Percentiles rank a stretch among this genome's conserved stretches.
Evolutionary conservation across 768 basidiomycete species (phyloP).

Genomic region (Leccinum boreale): DNA sequence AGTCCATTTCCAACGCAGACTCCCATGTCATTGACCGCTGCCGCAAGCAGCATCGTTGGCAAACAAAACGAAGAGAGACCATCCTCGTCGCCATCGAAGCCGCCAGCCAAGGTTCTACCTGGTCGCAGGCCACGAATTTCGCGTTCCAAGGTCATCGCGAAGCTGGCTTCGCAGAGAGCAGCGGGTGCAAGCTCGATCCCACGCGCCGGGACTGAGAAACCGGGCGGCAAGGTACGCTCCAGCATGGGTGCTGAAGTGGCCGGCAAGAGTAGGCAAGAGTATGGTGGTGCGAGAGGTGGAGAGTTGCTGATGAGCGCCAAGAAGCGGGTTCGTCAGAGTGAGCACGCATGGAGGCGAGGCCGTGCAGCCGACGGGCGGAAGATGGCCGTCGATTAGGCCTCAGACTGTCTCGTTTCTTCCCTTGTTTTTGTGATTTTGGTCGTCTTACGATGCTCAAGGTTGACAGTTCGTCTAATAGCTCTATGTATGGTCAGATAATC

Average conservation of each 20-base stretch:
- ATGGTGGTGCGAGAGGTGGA: conserved; percentile 29
- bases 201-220: conserved; percentile 14
- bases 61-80: conserved; percentile 1
- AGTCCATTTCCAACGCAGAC: conserved; percentile 26
- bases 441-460: background rate
- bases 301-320: conserved; percentile 60
- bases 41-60: conserved; percentile 26
- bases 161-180: conserved; percentile 68
- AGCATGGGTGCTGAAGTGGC: conserved; percentile 43
- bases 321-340: conserved; percentile 74
- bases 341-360: conserved; percentile 61
- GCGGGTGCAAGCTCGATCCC: conserved; percentile 16
- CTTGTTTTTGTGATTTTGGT: background rate
- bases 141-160: conserved; percentile 76
- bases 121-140: conserved; percentile 75
- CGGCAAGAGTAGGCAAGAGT: conserved; percentile 23
- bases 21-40: conserved; percentile 28
- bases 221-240: conserved; percentile 42
- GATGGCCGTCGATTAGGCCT: conserved; percentile 13
- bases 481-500: conserved; percentile 13
- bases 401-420: background rate
- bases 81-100: conserved; percentile 4
- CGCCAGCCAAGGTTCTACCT: conserved; percentile 31
- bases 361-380: conserved; percentile 23
- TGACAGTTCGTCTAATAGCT: conserved; percentile 2